phyloP scores from a whole-genome alignment of 177 flowering plant species.

The Tripterygium wilfordii region DNA sequence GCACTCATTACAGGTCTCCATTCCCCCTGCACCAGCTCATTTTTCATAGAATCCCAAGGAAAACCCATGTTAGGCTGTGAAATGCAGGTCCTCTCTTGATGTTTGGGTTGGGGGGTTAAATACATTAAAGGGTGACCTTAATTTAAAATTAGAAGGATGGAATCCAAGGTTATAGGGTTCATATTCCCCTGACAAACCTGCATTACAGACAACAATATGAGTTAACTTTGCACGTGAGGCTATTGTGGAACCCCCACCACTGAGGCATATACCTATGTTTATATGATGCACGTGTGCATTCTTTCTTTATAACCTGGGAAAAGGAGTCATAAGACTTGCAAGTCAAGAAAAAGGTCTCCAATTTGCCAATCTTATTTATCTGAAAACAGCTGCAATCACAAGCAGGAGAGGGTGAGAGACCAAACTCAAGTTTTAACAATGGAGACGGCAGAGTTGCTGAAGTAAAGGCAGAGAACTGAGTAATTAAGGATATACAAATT shows the following conservation, averaged over 20 bases:
- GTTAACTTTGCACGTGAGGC: slow-evolving; percentile 41
- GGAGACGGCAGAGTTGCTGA: too few species aligned
- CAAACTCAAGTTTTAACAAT: too few species aligned
- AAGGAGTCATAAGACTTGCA: slow-evolving; percentile 9
- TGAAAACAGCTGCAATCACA: too few species aligned
- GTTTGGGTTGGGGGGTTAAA: too few species aligned
- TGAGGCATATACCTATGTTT: too few species aligned
- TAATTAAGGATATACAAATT: too few species aligned
- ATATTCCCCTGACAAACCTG: slow-evolving; percentile 44
- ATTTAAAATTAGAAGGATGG: slow-evolving; percentile 32
- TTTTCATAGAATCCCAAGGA: slow-evolving; percentile 6
- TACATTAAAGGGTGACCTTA: slow-evolving; percentile 1
- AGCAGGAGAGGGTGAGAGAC: too few species aligned
- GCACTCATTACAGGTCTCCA: slow-evolving; percentile 6
- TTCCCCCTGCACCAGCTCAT: slow-evolving; percentile 4
- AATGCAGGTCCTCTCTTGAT: slow-evolving; percentile 1
- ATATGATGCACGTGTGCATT: slow-evolving; percentile 42
- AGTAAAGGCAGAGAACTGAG: too few species aligned
- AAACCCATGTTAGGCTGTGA: neutral
- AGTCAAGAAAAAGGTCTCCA: slow-evolving; percentile 11
- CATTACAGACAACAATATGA: slow-evolving; percentile 36
- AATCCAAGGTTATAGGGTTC: slow-evolving; percentile 39
- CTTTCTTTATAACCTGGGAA: slow-evolving; percentile 23
- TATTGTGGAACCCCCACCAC: slow-evolving; percentile 12
- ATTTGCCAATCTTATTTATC: slow-evolving; percentile 1